Base-by-base conservation (phyloP, 192 early-diverging fungal genomes). In the Entrophospora sp. region DNA sequence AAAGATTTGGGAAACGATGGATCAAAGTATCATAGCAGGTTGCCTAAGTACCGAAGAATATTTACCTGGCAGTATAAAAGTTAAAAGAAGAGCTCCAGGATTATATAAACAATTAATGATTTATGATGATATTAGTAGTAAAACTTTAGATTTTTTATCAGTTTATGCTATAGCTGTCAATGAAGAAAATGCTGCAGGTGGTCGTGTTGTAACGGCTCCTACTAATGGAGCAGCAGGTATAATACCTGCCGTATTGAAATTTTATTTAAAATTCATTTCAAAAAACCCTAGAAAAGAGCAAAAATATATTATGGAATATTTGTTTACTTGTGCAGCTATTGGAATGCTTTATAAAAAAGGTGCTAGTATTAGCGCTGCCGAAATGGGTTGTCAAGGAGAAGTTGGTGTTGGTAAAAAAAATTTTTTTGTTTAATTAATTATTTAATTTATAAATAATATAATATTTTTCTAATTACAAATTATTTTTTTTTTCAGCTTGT, bases 311-410 rank as follows among this genome's bases (percentile, higher is more conserved):
- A 84, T 94, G 75, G 92, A 95, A 72, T 95, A 95, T 63, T 69
- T 97, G 37, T 82, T 97, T 44, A 97, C 95, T 0, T 89, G 92
- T 1, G 87, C 93, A 0, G 95, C 95, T 1, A 89, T 97, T 56
- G 95, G 95, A 16, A 97, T 97, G 95, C 77, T 97, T 38, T 97
- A 89, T 81, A 97, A 97, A 77, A 83, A 91, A 42, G 93, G 95
- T 5, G 95, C 95, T 0, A 87, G 85, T 36, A 97, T 97, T 45
- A 92, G 90, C 32, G 90, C 93, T 0, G 95, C 95, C 5, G 95
- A 95, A 72, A 91, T 98, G 85, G 95, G 95, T 44, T 98, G 95
- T 73, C 93, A 95, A 71, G 95, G 95, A 45, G 95, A 98, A 76
- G 93, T 98, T 3, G 95, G 95, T 58, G 95, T 98, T 32, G 64